A percentile compares a stretch with the other conserved stretches of the same genome.
These are phyloP conservation scores for Penstemon davidsonii DNA, from an alignment of 257 asterid genomes.

Conservation along the genomic window DNA sequence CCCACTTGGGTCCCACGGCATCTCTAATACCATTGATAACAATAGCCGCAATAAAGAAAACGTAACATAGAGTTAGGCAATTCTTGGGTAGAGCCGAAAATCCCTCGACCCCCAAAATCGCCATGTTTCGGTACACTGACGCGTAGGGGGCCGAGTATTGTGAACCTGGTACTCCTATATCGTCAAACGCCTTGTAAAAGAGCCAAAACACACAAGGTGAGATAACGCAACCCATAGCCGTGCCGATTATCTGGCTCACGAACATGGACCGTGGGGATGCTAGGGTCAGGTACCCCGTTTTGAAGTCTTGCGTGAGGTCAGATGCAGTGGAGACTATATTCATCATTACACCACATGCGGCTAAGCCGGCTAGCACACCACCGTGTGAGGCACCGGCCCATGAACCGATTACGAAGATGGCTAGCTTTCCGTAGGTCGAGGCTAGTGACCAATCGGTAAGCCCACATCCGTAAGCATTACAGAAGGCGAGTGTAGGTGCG, in stretches of 20 bases:
- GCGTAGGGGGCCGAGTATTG: conserved; percentile 78
- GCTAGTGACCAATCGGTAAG: conserved; percentile 93
- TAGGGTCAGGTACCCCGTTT: conserved; percentile 83
- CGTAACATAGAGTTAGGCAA: conserved; percentile 70
- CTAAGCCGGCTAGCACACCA: conserved; percentile 89
- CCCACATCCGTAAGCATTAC: conserved; percentile 92
- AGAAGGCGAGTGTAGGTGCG: conserved; percentile 82
- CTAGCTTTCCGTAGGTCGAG: conserved; percentile 86
- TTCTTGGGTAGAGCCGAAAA: conserved; percentile 61
- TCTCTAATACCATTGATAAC: conserved; percentile 65
- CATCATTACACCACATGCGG: conserved; percentile 97
- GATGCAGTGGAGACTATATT: conserved; percentile 91
- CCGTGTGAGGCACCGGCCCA: conserved; percentile 89
- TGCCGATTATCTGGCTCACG: conserved; percentile 83
- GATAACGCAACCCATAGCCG: conserved; percentile 84
- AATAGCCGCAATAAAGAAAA: conserved; percentile 60
- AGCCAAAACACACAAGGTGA: conserved; percentile 91
- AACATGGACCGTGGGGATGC: conserved; percentile 94
- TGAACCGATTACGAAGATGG: conserved; percentile 80
- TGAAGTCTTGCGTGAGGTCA: conserved; percentile 84
- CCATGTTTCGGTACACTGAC: conserved; percentile 70
- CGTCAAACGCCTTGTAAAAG: conserved; percentile 66
- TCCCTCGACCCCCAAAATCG: conserved; percentile 79
- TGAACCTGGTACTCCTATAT: conserved; percentile 51
- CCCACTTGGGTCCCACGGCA: conserved; percentile 48